Conservation (phyloP, 2,329 filamentous ascomycete species). For the Drechmeria coniospora region DNA sequence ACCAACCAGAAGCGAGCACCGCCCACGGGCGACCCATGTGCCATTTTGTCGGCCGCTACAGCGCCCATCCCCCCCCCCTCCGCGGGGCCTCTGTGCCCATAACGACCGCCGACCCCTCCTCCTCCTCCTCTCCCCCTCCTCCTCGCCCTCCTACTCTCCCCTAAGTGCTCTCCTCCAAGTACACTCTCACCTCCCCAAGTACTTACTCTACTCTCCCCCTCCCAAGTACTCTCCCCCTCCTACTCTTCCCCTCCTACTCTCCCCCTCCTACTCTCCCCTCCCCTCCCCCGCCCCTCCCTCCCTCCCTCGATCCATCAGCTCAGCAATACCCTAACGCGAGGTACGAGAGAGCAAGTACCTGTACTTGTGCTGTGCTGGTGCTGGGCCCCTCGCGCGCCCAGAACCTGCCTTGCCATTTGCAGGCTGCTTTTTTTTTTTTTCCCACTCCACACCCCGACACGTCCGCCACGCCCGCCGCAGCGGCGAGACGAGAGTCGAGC, state of each 20-base stretch:
- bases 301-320: too few relatives aligned
- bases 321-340: too few relatives aligned
- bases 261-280: background rate
- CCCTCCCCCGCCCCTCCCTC: background rate
- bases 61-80: background rate
- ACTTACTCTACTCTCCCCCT: conserved; percentile 4
- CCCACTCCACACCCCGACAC: too few relatives aligned
- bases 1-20: too few relatives aligned
- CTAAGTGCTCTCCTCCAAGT: conserved; percentile 1
- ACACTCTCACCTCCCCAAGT: conserved; percentile 6
- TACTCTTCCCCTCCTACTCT: background rate
- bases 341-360: too few relatives aligned
- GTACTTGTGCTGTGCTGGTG: too few relatives aligned
- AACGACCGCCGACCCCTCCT: background rate
- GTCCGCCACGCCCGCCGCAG: too few relatives aligned
- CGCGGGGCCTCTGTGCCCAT: background rate
- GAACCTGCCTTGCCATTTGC: too few relatives aligned
- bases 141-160: conserved; percentile 1
- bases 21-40: background rate
- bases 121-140: conserved; percentile 1
- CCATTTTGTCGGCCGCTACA: conserved; percentile 1
- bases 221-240: conserved; percentile 1
- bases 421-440: too few relatives aligned
- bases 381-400: too few relatives aligned
- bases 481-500: too few relatives aligned